phyloP scores from a whole-genome alignment of 2,329 filamentous ascomycete species.

The Pseudogymnoascus sp. region DNA sequence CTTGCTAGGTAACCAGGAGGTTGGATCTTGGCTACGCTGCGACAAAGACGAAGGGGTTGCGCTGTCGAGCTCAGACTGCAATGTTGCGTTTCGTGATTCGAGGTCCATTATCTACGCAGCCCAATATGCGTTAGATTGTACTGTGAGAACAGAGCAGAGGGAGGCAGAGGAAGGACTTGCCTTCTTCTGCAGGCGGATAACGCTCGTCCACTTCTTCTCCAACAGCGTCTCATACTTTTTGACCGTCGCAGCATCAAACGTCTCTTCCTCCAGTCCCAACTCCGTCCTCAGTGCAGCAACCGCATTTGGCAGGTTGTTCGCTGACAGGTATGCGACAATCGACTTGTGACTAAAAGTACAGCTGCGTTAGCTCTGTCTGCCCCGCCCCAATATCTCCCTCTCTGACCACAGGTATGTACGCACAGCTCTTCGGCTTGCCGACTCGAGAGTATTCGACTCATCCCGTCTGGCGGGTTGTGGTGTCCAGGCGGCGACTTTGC shows the following conservation, averaged over 20 bases:
- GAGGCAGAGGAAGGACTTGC: conserved; percentile 34
- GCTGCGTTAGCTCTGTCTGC: conserved; percentile 11
- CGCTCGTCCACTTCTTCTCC: conserved; percentile 95
- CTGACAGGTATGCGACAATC: conserved; percentile 73
- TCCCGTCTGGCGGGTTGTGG: conserved; percentile 1
- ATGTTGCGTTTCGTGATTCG: conserved; percentile 60
- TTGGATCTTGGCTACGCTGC: conserved; percentile 72
- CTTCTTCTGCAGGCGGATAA: conserved; percentile 88
- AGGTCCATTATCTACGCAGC: conserved; percentile 78
- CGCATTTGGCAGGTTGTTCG: conserved; percentile 58
- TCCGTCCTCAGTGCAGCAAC: conserved; percentile 65
- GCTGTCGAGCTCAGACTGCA: conserved; percentile 79
- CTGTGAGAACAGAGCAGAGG: conserved; percentile 5
- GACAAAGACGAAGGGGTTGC: conserved; percentile 69
- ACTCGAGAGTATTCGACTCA: conserved; percentile 41
- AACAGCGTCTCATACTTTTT: conserved; percentile 88
- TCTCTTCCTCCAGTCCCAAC: conserved; percentile 53
- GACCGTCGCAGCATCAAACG: conserved; percentile 65
- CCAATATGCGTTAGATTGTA: conserved; percentile 4
- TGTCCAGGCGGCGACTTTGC: background rate
- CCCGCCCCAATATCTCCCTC: background rate
- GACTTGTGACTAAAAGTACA: conserved; percentile 63
- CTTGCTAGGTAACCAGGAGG: conserved; percentile 75
- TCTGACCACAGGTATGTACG: conserved; percentile 30
- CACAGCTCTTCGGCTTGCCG: conserved; percentile 80